Evolutionary conservation across 768 basidiomycete species (phyloP), one percentile per base, ranked within the genome.

Genomic region (Hydnomerulius pinastri): DNA sequence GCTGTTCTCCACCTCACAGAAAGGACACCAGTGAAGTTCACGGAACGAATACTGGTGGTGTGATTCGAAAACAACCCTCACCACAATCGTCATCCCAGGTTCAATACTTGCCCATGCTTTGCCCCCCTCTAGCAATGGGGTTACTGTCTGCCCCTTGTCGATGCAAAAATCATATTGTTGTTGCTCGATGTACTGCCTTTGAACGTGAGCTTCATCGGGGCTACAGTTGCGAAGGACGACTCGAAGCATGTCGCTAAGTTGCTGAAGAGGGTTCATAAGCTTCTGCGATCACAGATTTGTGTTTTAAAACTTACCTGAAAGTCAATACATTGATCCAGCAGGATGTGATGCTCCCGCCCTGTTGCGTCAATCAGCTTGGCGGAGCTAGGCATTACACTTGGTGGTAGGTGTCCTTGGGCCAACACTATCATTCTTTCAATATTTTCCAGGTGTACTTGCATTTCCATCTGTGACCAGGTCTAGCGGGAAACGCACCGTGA

Each of bases 11-110:
- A 28, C 18, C 1, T 11, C 21, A 5, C 40, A 41, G 18, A 41
- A 41, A 25, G 13, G 20, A 12, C 40, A 41, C 23, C 13, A 11
- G n/a, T 9, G 13, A 8, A 20, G 23, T 23, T 13, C 20, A 41
- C 23, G 1, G 20, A 23, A 4, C n/a, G 40, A 41, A 20, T 6
- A 24, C 23, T 7, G 5, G 15, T 24, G 23, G 9, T n/a, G n/a
- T n/a, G n/a, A n/a, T n/a, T n/a, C n/a, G n/a, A n/a, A n/a, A n/a
- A 41, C 23, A 11, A 41, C 40, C 40, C 40, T 41, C 40, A 41
- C 23, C 18, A 41, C 21, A 25, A 41, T 41, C 12, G 23, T 41
- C 23, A 21, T 41, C 13, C 40, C 40, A 23, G 20, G 20, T 23
- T 23, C 40, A 20, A 41, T 41, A 8, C 6, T 41, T 41, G 40